Base-by-base conservation (phyloP, 192 early-diverging fungal genomes). In the Rhizophagus prolifer region DNA sequence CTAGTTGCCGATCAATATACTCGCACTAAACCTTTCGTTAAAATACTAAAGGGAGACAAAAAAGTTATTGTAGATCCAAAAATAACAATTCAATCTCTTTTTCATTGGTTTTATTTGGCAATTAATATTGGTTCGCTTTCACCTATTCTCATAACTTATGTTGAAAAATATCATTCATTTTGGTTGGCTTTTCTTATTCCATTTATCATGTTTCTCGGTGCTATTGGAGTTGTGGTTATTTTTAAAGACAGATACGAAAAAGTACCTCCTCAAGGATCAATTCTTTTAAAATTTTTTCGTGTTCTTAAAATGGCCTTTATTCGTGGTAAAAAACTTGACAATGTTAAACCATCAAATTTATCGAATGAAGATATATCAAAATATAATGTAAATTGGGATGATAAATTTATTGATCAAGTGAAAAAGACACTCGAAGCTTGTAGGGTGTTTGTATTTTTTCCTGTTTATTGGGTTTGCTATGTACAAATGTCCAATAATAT, bases 41-140 rank as follows among this genome's bases (percentile, higher is more conserved):
- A 83, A 63, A 88, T 76, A 44, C 83, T 86, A 25, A 85, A 86
- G 69, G 86, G 78, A 36, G 91, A 90, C 10, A 81, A 88, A 25
- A 80, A 78, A 59, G 91, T 92, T 13, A 85, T 93, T 44, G 87
- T 93, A 9, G 87, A 90, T 77, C 90, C 91, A 61, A 83, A 85
- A 78, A 83, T 90, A 67, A 93, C 93, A 1, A 79, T 91, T 44
- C 91, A 95, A 84, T 88, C 85, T 21, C 90, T 95, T 61, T 95
- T 94, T 82, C 91, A 90, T 81, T 92, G 88, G 90, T 95, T 95
- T 82, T 95, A 95, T 83, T 88, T 86, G 84, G 84, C 88, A 47
- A 91, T 94, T 76, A 92, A 92, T 78, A 30, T 92, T 31, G 92
- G 92, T 47, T 85, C 88, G 28, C 83, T 94, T 66, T 89, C 80